phyloP scores from a whole-genome alignment of 306 rosid genomes.

The Trifolium repens region DNA sequence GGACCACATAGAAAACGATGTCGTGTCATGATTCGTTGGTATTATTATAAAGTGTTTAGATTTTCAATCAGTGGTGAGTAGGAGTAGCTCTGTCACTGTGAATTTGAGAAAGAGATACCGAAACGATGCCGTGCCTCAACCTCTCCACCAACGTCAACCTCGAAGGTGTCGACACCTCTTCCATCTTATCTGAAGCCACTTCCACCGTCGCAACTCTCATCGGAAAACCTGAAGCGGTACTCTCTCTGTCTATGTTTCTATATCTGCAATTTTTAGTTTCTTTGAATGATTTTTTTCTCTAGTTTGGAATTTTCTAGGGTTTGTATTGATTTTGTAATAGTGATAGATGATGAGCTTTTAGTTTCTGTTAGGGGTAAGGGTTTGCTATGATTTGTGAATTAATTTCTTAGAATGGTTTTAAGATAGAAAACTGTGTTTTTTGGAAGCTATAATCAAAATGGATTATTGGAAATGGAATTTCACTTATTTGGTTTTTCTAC shows the following conservation, averaged over 20 bases:
- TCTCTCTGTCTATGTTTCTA: not conserved
- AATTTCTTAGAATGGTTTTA: not conserved
- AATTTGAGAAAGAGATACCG: slow-evolving; percentile 1
- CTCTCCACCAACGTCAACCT: slow-evolving; percentile 77
- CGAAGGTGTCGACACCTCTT: slow-evolving; percentile 82
- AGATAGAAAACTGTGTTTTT: not conserved
- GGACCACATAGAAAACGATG: not conserved
- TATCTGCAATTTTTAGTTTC: not conserved
- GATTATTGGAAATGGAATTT: not conserved
- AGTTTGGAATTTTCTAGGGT: not conserved
- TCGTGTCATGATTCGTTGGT: not conserved
- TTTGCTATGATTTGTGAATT: not conserved
- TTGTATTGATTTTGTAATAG: not conserved
- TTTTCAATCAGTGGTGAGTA: not conserved
- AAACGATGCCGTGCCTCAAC: slow-evolving; percentile 90
- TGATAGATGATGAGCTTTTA: not conserved
- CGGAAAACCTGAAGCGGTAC: slow-evolving; percentile 84
- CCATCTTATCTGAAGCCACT: slow-evolving; percentile 89
- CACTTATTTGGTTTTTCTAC: not conserved
- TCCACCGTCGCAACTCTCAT: slow-evolving; percentile 73
- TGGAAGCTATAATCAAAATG: not conserved
- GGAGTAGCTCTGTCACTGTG: not conserved
- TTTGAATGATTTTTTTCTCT: not conserved
- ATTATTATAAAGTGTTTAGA: not conserved
- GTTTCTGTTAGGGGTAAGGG: not conserved